These are phyloP conservation scores for Eimeria praecox DNA, from an alignment of 169 alveolate species.

Conservation along the genomic window DNA sequence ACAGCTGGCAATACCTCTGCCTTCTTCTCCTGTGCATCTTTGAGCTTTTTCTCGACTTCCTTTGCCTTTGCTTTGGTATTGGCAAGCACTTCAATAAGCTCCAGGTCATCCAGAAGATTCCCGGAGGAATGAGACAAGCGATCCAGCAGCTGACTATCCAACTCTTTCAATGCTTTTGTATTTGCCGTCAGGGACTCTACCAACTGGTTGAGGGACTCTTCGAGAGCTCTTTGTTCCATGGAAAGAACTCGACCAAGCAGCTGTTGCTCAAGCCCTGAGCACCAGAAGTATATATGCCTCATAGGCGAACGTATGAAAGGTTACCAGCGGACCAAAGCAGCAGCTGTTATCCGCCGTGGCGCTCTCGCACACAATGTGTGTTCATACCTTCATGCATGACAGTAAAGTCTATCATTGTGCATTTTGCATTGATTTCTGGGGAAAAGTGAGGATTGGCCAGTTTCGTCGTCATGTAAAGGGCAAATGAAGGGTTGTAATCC, in stretches of 20 bases:
- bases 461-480: constrained; percentile 96
- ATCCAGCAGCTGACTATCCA: constrained; percentile 95
- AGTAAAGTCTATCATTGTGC: constrained; percentile 98
- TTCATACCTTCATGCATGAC: constrained; percentile 94
- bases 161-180: constrained; percentile 93
- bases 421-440: constrained; percentile 98
- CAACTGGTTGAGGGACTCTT: constrained; percentile 90
- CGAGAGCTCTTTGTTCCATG: constrained; percentile 96
- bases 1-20: constrained; percentile 73
- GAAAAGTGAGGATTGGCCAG: constrained; percentile 98
- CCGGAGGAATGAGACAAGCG: constrained; percentile 96
- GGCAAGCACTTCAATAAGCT: constrained; percentile 96
- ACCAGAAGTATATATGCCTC: neutral
- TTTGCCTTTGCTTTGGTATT: constrained; percentile 95
- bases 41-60: constrained; percentile 95
- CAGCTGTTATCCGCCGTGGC: no score
- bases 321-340: neutral
- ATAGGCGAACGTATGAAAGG: constrained; percentile 86
- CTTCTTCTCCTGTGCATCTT: constrained; percentile 88
- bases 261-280: constrained; percentile 96
- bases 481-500: constrained; percentile 88
- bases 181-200: constrained; percentile 90
- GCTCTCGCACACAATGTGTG: neutral
- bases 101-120: constrained; percentile 96
- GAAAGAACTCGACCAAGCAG: constrained; percentile 97